phyloP scores from a whole-genome alignment of 345 rosid genomes.

The Eucalyptus regnans region DNA sequence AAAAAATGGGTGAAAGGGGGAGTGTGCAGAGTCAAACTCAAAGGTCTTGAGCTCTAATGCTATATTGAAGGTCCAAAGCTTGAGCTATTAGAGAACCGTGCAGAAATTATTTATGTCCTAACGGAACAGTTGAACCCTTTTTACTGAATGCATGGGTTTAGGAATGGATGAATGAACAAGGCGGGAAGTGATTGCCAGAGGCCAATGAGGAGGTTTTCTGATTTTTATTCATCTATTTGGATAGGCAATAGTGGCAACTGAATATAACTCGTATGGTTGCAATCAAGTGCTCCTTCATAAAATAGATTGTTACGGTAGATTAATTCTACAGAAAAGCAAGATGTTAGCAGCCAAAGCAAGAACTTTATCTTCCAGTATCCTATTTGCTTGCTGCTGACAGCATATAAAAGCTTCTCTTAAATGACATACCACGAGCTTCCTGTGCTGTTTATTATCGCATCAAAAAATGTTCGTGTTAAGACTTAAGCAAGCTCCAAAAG shows the following conservation, averaged over 20 bases:
- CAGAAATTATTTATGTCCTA: background rate
- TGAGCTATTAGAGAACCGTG: background rate
- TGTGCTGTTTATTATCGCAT: slow-evolving; percentile 12
- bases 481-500: no score
- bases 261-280: background rate
- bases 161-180: background rate
- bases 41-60: background rate
- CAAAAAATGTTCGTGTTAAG: no score
- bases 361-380: background rate
- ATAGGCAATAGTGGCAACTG: background rate
- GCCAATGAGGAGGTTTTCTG: background rate
- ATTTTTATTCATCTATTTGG: background rate
- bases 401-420: background rate
- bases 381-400: background rate
- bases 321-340: background rate
- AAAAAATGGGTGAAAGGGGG: background rate
- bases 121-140: background rate
- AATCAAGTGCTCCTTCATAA: background rate
- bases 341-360: background rate
- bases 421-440: slow-evolving; percentile 76
- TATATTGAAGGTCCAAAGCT: background rate
- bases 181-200: background rate
- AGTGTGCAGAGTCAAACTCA: background rate
- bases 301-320: background rate
- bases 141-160: background rate